Conservation (phyloP, 768 basidiomycete genomes). For the Agaricus bisporus region DNA sequence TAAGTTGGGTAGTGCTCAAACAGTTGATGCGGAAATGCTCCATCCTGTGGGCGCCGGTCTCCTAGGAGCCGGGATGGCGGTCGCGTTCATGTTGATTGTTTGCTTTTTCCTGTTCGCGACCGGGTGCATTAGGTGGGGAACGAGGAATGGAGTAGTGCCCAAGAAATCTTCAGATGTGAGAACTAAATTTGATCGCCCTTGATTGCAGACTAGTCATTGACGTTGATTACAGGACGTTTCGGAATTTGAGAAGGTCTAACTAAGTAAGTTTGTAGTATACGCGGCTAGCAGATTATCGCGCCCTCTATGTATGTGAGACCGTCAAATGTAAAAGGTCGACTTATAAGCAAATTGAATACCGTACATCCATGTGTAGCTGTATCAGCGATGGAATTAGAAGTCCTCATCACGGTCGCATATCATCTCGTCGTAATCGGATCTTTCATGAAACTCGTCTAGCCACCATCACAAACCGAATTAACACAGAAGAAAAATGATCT, state of each 20-base stretch:
- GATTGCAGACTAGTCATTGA: background rate
- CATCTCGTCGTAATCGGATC: conserved; percentile 42
- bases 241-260: background rate
- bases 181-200: background rate
- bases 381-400: background rate
- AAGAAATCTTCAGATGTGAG: conserved; percentile 1
- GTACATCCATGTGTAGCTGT: conserved; percentile 1
- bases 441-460: conserved; percentile 53
- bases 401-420: conserved; percentile 24
- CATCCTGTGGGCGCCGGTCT: conserved; percentile 59
- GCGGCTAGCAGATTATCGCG: too few relatives aligned
- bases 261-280: background rate
- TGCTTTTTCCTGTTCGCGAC: conserved; percentile 33
- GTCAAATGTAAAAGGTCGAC: background rate
- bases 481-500: conserved; percentile 8
- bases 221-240: background rate
- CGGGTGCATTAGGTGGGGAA: conserved; percentile 30
- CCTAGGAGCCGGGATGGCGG: conserved; percentile 53
- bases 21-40: conserved; percentile 17
- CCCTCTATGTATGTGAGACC: background rate
- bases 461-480: background rate
- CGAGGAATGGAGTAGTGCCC: background rate
- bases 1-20: conserved; percentile 25
- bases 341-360: conserved; percentile 6
- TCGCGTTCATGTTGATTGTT: conserved; percentile 34